These are phyloP conservation scores for Lineolata rhizophorae DNA, from an alignment of 495 filamentous ascomycete species.

Conservation along the genomic window DNA sequence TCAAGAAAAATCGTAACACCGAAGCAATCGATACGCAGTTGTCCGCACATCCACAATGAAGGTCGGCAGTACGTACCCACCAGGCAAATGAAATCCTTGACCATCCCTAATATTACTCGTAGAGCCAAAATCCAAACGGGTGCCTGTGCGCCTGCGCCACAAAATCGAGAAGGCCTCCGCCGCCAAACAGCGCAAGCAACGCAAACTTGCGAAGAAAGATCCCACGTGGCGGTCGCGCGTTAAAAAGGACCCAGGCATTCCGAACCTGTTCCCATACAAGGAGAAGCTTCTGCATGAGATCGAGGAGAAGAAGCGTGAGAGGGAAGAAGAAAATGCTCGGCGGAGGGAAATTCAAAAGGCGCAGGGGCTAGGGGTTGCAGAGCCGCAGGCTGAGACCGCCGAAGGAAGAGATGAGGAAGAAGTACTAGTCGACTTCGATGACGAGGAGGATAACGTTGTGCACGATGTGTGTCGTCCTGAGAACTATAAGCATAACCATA, in stretches of 20 bases:
- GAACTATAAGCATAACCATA: no score
- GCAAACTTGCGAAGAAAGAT: constrained; percentile 79
- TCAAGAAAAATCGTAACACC: no score
- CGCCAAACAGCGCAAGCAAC: constrained; percentile 73
- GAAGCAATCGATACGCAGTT: neutral
- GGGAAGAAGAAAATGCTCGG: constrained; percentile 53
- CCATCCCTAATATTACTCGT: neutral
- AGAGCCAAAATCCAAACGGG: constrained; percentile 92
- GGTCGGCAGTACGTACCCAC: constrained; percentile 10
- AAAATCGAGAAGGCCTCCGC: constrained; percentile 90
- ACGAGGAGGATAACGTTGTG: constrained; percentile 23
- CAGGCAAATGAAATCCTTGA: neutral
- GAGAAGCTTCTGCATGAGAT: constrained; percentile 86
- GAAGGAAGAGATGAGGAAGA: constrained; percentile 18
- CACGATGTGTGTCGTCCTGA: no score
- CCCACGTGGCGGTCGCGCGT: constrained; percentile 82
- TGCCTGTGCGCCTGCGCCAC: constrained; percentile 67
- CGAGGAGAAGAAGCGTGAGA: constrained; percentile 61
- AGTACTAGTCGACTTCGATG: constrained; percentile 13
- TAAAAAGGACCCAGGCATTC: constrained; percentile 94
- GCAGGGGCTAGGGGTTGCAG: constrained; percentile 24
- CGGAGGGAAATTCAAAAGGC: constrained; percentile 50
- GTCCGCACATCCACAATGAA: constrained; percentile 5
- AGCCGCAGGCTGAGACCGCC: constrained; percentile 17
- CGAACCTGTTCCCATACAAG: constrained; percentile 95